Base-by-base conservation (phyloP, 2,329 filamentous ascomycete genomes). In the Ophiocordyceps polyrhachis-furcata region DNA sequence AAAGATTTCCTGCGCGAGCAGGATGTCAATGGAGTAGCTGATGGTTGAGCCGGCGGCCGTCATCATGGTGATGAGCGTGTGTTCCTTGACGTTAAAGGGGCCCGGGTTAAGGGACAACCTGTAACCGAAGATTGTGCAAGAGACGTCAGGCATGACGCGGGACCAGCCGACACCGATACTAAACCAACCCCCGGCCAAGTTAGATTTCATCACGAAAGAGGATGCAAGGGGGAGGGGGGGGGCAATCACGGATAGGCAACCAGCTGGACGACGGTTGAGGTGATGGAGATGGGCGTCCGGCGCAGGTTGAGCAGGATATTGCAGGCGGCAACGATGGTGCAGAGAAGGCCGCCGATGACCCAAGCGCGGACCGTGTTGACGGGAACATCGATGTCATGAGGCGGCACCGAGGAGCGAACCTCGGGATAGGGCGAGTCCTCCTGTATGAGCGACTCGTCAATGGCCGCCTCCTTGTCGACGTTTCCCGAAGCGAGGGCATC, bases 361-460 rank as follows among this genome's bases (percentile, higher is more conserved):
- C 75, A 79, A 12, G 73, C 72, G 19, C 75, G 74, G 46, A 79
- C 64, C 4, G 75, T 79, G 55, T 71, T 73, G 46, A 66, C 62
- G 7, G 70, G 66, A 4, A 71, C 53, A n/a, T 74, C 70, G 44
- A 73, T 69, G 46, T 69, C 63, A 48, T 70, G 71, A 19, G 64
- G 56, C 9, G 55, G 55, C 5, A 56, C 54, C 40, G 54, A 50
- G 41, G 46, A 45, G 44, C 54, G 54, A 35, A 57, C 55, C 48
- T 56, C 55, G 20, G 53, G 46, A 19, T 56, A 56, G 23, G 55
- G 53, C 15, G 73, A 76, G 53, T 77, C 67, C 25, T 76, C 69
- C 47, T 71, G 62, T 28, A 74, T 55, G 41, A 65, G 49, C 5
- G 66, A 63, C 32, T 64, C 60, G 43, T 71, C 68, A 23, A 73